Evolutionary conservation across 345 rosid species (phyloP), one percentile per base, ranked within the genome.

Genomic region (Syzygium grande): DNA sequence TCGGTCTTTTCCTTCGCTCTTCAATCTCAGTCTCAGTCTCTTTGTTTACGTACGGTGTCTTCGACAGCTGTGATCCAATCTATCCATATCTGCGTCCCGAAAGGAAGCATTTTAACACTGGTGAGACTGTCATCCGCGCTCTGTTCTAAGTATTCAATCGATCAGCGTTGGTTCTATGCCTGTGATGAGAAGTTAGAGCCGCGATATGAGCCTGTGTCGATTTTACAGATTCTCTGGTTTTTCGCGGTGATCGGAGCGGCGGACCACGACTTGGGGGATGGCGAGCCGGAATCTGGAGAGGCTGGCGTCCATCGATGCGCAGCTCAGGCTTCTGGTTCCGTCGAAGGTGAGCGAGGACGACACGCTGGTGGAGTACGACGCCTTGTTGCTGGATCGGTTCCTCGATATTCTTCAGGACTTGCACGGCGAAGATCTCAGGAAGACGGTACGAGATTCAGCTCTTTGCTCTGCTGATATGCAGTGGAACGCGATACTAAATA

Each of bases 281-380:
- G 89, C 92, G 87, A 87, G 77, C 87, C 91, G 94, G 91, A 96
- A 93, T 88, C 2, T 96, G 87, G 97, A 94, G 96, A 98, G 95
- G 96, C 59, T 95, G 94, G 96, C 98, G 84, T 98, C 99, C 5
- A 98, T 98, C 87, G 99, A 98, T 91, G 98, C 99, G 1, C 99
- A 96, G 88, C 96, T 98, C 84, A 93, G 99, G 87, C 95, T 90
- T 68, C 90, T 98, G 86, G 99, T 91, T 85, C 99, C 99, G 41
- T 88, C 90, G 59, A 96, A 93, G 93, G 98, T 98, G 73, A 94
- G 98, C 77, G 99, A 96, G 91, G 99, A 98, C 92, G 99, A 98
- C 86, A 98, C 96, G 90, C 88, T 98, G 91, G 90, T 98, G 78
- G 99, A 98, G 91, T 98, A 98, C 87, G 99, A 98, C 88, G 99